Evolutionary conservation across 768 basidiomycete species (phyloP), one percentile per base, ranked within the genome.

Genomic region (Rossbeevera mucosa): DNA sequence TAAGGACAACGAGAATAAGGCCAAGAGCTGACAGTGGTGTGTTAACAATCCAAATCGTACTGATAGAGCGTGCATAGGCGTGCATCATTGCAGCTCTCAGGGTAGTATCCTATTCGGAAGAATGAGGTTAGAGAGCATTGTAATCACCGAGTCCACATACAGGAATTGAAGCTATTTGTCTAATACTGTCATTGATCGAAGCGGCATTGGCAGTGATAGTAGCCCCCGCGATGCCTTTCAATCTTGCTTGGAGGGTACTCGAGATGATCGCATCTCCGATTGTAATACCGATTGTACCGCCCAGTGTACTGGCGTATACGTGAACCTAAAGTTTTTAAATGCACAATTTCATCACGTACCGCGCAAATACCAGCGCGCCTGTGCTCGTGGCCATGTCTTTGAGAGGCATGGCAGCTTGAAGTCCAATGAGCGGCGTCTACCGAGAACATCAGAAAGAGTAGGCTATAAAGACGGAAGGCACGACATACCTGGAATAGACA

Each of bases 241-340:
- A 36, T 29, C 22, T 58, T 44, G 46, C 50, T 36, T 42, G 50
- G 14, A 67, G 58, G 33, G 82, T 81, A 44, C 80, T 82, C 2
- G 83, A 74, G 56, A 82, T 84, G 52, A 90, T 83, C 3, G 82
- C 80, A 61, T 90, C 82, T 26, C 88, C 87, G 41, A 88, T 65
- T 1, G 87, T 79, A 50, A 91, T 82, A 16, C 87, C 86, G 24
- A 91, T 73, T 2, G 88, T 86, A 31, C 84, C 86, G 14, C 89
- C 88, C 46, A 91, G 63, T 3, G 77, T 81, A 60, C 87, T 86
- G 57, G 13, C 47, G 20, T 12, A 47, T 25, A n/a, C n/a, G 14
- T 48, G 25, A 56, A 16, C 38, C 13, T 11, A 31, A n/a, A 25
- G 26, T 24, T 2, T 18, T 28, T 22, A 40, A 11, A 43, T 29